Base-by-base conservation (phyloP, 2,329 filamentous ascomycete species). In the Diplodia corticola region DNA sequence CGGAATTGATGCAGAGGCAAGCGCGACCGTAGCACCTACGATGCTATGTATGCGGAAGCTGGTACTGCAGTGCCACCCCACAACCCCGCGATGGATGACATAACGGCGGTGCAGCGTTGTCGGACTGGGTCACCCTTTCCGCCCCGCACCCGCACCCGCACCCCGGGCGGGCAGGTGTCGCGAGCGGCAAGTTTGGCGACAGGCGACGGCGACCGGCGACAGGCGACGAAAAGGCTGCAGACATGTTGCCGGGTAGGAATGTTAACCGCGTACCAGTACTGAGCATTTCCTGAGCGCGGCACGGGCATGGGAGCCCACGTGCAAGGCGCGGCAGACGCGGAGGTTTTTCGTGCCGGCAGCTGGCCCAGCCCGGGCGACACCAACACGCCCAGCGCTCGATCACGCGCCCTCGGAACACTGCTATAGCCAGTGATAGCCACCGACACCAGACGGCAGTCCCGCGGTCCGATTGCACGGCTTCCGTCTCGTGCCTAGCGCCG, bases 121-220 rank as follows among this genome's bases (percentile, higher is more conserved):
- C 57, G 57, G 57, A 37, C 57, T 61, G 57, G 57, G 57, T 61
- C 44, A 61, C 57, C 57, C 57, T 33, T 48, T 33, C 40, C 55
- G 54, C 12, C 24, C 30, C 37, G 3, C 5, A 20, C 60, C 40
- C 30, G 28, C 51, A 35, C 33, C 33, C 33, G 33, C 33, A 9
- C 7, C 51, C n/a, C 7, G 12, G 28, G 17, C 28, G 5, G 60
- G 60, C 46, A 63, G 60, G 60, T 63, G 15, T 48, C 44, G 35
- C 48, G 60, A 63, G 22, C 46, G 60, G 60, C 60, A 63, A 35
- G 60, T 63, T 53, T 53, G 44, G 48, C 60, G 60, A 53, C 46
- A 49, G 26, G 44, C 35, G 55, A 15, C 9, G 33, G n/a, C n/a
- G n/a, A n/a, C n/a, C n/a, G 44, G 48, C 60, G 60, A 53, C 46